Percentiles rank a stretch among this genome's conserved stretches.
phyloP scores from a whole-genome alignment of 805 yeast species.

The Maudiozyma turicensis region DNA sequence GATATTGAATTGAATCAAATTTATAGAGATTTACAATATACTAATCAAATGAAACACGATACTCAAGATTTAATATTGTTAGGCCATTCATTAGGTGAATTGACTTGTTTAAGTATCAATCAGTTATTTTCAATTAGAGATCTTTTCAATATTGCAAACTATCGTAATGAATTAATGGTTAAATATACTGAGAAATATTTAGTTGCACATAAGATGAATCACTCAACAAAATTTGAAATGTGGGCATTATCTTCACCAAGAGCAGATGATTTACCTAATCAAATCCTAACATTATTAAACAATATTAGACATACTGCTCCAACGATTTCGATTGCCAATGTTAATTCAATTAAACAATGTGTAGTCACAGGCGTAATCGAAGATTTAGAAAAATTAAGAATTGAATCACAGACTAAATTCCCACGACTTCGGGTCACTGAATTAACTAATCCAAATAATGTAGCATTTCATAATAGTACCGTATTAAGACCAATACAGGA shows the following conservation, averaged over 20 bases:
- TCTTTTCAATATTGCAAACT: conserved; percentile 25
- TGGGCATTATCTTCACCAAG: conserved; percentile 28
- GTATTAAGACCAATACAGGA: conserved; percentile 26
- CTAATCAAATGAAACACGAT: neutral
- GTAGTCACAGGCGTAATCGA: conserved; percentile 26
- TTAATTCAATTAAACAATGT: conserved; percentile 25
- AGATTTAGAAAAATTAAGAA: conserved; percentile 20
- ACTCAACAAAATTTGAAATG: conserved; percentile 21
- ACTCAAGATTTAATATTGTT: conserved; percentile 9
- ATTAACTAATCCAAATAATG: conserved; percentile 24
- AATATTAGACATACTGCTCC: conserved; percentile 9
- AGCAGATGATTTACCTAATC: conserved; percentile 18
- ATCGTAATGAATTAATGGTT: conserved; percentile 28
- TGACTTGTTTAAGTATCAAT: conserved; percentile 24
- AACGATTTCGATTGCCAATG: conserved; percentile 25
- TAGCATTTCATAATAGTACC: conserved; percentile 28
- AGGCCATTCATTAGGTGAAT: conserved; percentile 31
- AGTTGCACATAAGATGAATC: conserved; percentile 17
- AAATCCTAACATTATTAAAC: conserved; percentile 13
- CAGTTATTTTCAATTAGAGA: conserved; percentile 20
- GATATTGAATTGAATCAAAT: conserved; percentile 4
- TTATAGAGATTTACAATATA: neutral
- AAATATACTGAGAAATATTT: conserved; percentile 22
- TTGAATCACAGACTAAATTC: conserved; percentile 15
- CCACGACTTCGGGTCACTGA: conserved; percentile 21